Evolutionary conservation across 257 asterid genomes (phyloP).

Genomic region (Gynochthodes officinalis): DNA sequence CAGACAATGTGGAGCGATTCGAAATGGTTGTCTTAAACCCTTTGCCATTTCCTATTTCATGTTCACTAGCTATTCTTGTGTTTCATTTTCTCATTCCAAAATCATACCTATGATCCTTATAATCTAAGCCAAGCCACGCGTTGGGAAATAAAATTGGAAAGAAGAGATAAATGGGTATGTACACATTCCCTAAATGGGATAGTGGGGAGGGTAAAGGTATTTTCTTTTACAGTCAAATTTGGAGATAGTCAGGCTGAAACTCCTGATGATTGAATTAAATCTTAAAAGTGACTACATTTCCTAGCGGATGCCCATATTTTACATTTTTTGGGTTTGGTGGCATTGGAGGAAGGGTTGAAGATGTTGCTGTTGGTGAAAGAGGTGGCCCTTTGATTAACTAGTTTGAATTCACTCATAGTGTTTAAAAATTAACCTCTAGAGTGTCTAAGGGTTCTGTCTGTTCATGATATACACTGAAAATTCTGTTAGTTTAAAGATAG

Average conservation of each 20-base stretch:
- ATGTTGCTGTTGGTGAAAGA: neutral
- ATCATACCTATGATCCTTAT: neutral
- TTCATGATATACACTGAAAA: neutral
- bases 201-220: neutral
- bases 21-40: neutral
- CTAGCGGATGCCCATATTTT: neutral
- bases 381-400: neutral
- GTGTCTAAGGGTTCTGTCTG: neutral
- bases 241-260: neutral
- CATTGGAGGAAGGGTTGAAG: neutral
- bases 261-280: neutral
- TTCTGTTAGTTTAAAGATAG: neutral
- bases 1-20: neutral
- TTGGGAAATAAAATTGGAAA: neutral
- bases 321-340: neutral
- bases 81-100: neutral
- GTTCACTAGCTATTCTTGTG: too few species aligned
- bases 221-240: neutral
- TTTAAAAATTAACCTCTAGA: neutral
- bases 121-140: neutral
- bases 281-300: neutral
- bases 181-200: neutral
- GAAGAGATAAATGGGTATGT: neutral
- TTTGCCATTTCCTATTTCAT: neutral
- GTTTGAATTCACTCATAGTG: neutral